Evolutionary conservation across 176 grass and related monocot species (phyloP).

Genomic region (Oryza rufipogon): DNA sequence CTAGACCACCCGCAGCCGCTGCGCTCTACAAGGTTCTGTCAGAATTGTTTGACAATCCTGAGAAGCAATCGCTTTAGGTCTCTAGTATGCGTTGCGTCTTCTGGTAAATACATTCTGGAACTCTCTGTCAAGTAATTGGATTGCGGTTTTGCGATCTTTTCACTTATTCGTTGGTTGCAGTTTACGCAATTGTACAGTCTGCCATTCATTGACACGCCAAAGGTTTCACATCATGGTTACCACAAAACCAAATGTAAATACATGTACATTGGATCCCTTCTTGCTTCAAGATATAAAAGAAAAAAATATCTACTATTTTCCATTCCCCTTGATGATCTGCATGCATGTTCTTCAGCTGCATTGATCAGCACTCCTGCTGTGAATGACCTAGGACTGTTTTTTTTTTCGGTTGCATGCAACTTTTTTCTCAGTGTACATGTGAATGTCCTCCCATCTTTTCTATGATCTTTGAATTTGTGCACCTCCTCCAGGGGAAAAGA

Average conservation of each 20-base stretch:
- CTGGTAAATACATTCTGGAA: constrained; percentile 39
- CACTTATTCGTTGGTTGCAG: constrained; percentile 25
- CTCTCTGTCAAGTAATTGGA: not conserved
- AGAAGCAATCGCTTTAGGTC: constrained; percentile 34
- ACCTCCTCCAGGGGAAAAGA: not conserved
- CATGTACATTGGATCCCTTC: constrained; percentile 36
- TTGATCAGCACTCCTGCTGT: not conserved
- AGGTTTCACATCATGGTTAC: not conserved
- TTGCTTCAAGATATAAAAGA: constrained; percentile 7
- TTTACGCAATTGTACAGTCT: constrained; percentile 43
- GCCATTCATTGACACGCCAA: constrained; percentile 20
- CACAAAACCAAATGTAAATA: constrained; percentile 41
- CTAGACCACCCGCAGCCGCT: constrained; percentile 60
- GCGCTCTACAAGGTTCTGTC: constrained; percentile 69
- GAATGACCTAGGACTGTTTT: not conserved
- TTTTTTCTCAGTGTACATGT: not conserved
- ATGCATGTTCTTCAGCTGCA: not conserved
- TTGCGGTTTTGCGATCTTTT: not conserved
- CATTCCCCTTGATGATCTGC: not conserved
- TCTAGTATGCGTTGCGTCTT: not conserved
- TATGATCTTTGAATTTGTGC: constrained; percentile 29
- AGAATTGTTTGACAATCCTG: constrained; percentile 61
- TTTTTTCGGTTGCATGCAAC: constrained; percentile 1
- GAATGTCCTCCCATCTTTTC: not conserved
- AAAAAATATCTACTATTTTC: not conserved